Base-by-base conservation (phyloP, 805 yeast genomes). In the Jamesozyma jinghongensis region DNA sequence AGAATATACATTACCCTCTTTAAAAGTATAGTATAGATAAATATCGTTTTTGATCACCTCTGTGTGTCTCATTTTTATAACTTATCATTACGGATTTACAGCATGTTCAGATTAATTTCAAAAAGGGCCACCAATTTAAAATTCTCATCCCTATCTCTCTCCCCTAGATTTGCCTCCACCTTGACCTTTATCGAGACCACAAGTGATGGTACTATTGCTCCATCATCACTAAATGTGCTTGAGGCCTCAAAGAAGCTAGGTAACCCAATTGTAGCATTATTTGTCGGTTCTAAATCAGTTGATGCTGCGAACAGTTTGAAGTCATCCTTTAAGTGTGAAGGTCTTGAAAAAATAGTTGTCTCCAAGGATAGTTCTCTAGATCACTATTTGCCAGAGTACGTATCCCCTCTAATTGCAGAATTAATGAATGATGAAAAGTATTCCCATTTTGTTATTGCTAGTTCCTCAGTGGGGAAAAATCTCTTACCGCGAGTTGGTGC, bases 401-500 rank as follows among this genome's bases (percentile, higher is more conserved):
- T 83, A 35, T 70, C 94, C 5, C 87, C 92, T n/a, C 65, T 86
- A 43, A 77, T 52, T 67, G 69, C 47, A 62, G 70, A 45, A 47
- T 40, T 65, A 54, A 32, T 69, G 22, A 43, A 56, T 16, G 52
- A 49, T 16, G 51, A 50, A 11, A 50, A 52, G 5, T 52, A 41
- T 63, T 74, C 83, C 13, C 94, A 87, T 60, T 79, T 92, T 43
- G 66, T 90, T 16, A 76, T 81, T 11, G 76, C 94, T 4, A 84
- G 90, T 31, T 79, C 94, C n/a, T 77, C 95, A 1, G 80, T 81
- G 18, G 96, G 97, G 38, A 87, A 88, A 62, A 81, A 81, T 45
- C 66, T 88, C 26, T 66, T 92, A 36, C 97, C 98, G 31, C 73
- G 97, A 49, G 71, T 83, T 18, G 94, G 85, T 27, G 96, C 96